Evolutionary conservation across 2,329 filamentous ascomycete species (phyloP).

Genomic region (Neonectria hederae): DNA sequence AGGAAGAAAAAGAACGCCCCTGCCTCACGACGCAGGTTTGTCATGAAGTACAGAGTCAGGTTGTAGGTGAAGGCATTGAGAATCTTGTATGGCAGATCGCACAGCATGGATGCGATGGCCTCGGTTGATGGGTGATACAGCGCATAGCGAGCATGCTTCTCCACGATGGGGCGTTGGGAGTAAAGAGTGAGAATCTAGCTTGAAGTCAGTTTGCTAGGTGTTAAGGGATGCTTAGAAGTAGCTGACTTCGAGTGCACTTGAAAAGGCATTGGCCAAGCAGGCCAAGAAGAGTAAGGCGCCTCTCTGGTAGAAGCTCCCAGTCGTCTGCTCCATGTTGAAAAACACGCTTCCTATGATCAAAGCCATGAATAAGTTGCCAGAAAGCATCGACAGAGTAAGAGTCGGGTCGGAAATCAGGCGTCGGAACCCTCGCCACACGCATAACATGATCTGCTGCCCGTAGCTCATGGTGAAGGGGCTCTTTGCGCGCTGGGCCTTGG

Average conservation of each 20-base stretch:
- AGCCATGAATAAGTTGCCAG: slow-evolving; percentile 58
- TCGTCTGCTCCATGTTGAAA: slow-evolving; percentile 55
- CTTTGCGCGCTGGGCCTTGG: slow-evolving; percentile 48
- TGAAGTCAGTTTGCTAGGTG: slow-evolving; percentile 40
- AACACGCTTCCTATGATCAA: slow-evolving; percentile 64
- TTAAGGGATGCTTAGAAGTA: too few relatives aligned
- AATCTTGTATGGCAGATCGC: slow-evolving; percentile 54
- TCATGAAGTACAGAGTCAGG: slow-evolving; percentile 60
- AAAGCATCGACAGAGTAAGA: slow-evolving; percentile 50
- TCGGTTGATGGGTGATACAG: slow-evolving; percentile 48
- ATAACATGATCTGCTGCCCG: slow-evolving; percentile 32
- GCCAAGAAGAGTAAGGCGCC: slow-evolving; percentile 61
- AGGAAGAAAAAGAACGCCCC: slow-evolving; percentile 59
- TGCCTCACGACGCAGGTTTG: slow-evolving; percentile 53
- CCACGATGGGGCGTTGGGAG: slow-evolving; percentile 45
- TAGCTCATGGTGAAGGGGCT: slow-evolving; percentile 39
- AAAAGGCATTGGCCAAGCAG: slow-evolving; percentile 60
- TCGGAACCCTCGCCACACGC: slow-evolving; percentile 48
- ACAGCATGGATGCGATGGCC: slow-evolving; percentile 47
- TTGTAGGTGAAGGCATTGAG: slow-evolving; percentile 52
- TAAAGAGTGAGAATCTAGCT: slow-evolving; percentile 44
- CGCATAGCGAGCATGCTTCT: slow-evolving; percentile 49
- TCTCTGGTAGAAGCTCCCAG: slow-evolving; percentile 56
- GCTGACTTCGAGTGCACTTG: slow-evolving; percentile 44
- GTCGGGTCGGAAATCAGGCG: slow-evolving; percentile 52